Evolutionary conservation across 2,329 filamentous ascomycete species (phyloP).

Genomic region (Stachybotrys echinatus): DNA sequence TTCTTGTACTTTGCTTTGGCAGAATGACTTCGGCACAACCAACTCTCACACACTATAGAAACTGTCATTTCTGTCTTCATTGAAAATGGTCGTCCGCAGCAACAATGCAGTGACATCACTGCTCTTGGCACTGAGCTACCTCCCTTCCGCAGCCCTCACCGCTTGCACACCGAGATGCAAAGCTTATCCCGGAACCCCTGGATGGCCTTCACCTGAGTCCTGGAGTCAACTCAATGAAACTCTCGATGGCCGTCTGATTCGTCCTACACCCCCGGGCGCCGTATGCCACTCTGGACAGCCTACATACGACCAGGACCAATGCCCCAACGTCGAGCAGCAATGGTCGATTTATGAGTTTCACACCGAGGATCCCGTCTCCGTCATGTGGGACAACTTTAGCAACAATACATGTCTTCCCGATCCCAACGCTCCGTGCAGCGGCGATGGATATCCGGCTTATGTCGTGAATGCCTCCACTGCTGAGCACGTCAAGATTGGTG

Average conservation of each 20-base stretch:
- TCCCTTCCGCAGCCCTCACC: background rate
- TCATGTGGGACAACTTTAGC: slow-evolving; percentile 35
- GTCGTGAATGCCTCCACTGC: slow-evolving; percentile 28
- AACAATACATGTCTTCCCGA: slow-evolving; percentile 47
- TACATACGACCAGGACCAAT: slow-evolving; percentile 19
- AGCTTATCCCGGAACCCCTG: slow-evolving; percentile 35
- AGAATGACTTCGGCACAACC: too few species aligned
- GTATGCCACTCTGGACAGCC: slow-evolving; percentile 22
- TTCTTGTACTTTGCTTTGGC: too few species aligned
- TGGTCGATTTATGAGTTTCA: slow-evolving; percentile 24
- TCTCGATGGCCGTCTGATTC: slow-evolving; percentile 35
- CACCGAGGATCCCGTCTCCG: slow-evolving; percentile 20
- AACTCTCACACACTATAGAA: background rate
- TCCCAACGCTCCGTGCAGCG: slow-evolving; percentile 24
- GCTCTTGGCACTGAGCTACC: background rate
- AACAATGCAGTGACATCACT: background rate
- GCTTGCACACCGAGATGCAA: slow-evolving; percentile 30
- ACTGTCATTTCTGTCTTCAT: background rate
- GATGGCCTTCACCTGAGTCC: slow-evolving; percentile 40
- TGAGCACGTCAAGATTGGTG: slow-evolving; percentile 22
- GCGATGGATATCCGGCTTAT: slow-evolving; percentile 26
- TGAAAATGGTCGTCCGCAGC: background rate
- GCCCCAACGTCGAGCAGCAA: slow-evolving; percentile 13
- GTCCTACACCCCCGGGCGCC: slow-evolving; percentile 29
- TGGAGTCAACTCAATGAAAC: slow-evolving; percentile 43